A percentile compares a stretch with the other conserved stretches of the same genome.
phyloP scores from a whole-genome alignment of 75 land plant genomes.

The Picea glauca region DNA sequence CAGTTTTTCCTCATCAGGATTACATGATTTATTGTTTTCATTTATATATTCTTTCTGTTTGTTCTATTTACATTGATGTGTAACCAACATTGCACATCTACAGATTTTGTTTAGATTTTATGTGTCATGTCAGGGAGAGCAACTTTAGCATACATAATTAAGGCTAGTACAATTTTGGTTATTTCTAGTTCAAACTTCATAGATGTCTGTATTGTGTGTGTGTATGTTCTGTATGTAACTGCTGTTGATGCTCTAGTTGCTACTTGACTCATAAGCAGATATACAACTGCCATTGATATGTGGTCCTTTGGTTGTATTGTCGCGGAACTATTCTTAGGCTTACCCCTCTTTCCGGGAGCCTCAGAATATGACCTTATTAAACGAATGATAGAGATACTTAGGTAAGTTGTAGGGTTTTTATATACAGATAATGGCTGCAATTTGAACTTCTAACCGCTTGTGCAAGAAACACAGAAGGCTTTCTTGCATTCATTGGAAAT shows the following conservation, averaged over 20 bases:
- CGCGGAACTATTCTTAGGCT: slow-evolving; percentile 89
- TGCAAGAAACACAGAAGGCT: background rate
- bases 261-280: slow-evolving; percentile 51
- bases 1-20: background rate
- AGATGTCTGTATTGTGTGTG: background rate
- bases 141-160: background rate
- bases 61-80: background rate
- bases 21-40: background rate
- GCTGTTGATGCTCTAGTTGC: background rate
- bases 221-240: background rate
- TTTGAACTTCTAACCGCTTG: background rate
- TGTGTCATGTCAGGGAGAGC: background rate
- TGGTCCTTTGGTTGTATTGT: slow-evolving; percentile 99
- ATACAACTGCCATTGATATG: slow-evolving; percentile 97
- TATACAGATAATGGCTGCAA: background rate
- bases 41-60: background rate
- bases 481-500: too few species aligned
- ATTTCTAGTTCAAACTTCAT: background rate
- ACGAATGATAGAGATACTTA: slow-evolving; percentile 71
- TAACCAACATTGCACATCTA: background rate
- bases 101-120: background rate
- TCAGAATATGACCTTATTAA: slow-evolving; percentile 91
- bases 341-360: slow-evolving; percentile 90
- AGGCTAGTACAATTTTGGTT: background rate
- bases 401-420: slow-evolving; percentile 36